Evolutionary conservation across 176 grass and related monocot species (phyloP).

Genomic region (Ensete glaucum): DNA sequence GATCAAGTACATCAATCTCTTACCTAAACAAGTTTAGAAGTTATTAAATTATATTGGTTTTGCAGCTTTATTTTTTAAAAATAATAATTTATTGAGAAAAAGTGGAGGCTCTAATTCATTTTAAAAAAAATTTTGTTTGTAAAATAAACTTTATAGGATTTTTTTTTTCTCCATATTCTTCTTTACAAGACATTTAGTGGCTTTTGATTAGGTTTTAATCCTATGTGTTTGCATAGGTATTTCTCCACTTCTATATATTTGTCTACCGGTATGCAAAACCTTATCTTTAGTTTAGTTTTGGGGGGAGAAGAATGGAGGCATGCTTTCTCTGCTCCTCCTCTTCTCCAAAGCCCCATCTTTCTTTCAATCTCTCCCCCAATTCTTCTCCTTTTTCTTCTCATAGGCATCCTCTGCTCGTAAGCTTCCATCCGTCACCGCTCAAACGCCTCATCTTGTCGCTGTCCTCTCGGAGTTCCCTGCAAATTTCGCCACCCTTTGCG

Average conservation of each 20-base stretch:
- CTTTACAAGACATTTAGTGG: too few species aligned
- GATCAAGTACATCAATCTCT: too few species aligned
- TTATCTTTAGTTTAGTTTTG: constrained; percentile 5
- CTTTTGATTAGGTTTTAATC: too few species aligned
- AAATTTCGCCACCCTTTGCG: constrained; percentile 6
- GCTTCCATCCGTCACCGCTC: not conserved
- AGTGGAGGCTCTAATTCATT: too few species aligned
- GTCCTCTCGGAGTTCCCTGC: constrained; percentile 7
- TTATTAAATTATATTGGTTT: too few species aligned
- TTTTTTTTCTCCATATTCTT: too few species aligned
- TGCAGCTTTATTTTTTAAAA: too few species aligned
- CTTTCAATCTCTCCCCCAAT: constrained; percentile 13
- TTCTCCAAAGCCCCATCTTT: constrained; percentile 22
- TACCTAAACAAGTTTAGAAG: too few species aligned
- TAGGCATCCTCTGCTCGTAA: not conserved
- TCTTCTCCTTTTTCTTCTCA: not conserved
- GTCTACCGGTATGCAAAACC: not conserved
- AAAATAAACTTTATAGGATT: too few species aligned
- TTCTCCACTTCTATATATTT: not conserved
- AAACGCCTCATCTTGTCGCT: not conserved
- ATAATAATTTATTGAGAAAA: too few species aligned
- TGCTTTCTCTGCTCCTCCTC: constrained; percentile 9
- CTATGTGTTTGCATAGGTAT: not conserved
- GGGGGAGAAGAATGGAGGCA: constrained; percentile 3
- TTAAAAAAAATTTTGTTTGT: too few species aligned